Base-by-base conservation (phyloP, 1,284 basidiomycete genomes). In the Peniophora sp. region DNA sequence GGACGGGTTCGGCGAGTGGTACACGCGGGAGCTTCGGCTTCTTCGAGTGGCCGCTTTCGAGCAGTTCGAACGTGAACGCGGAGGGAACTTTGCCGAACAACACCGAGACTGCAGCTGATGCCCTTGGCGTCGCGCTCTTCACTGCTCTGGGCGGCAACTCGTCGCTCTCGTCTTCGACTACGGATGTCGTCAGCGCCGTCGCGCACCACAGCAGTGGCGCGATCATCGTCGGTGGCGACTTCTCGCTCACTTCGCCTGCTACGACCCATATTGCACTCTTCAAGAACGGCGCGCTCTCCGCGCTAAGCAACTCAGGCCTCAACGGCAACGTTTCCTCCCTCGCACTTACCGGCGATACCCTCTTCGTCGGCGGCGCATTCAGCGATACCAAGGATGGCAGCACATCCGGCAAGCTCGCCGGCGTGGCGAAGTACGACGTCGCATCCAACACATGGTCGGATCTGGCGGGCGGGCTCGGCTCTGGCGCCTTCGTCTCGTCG, bases 341-440 rank as follows among this genome's bases (percentile, higher is more conserved):
- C 24, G 70, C 77, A 5, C 61, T 85, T 11, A 65, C 76, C 45
- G 85, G 75, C 36, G 75, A 81, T 58, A 74, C 69, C 9, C 67
- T 98, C 24, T 97, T 80, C 63, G 83, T 94, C 45, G 95, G 92
- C 32, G 95, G 95, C 1, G 73, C 82, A 2, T 99, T 98, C 69
- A 79, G 75, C 1, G 81, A 85, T 56, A 90, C 90, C 0, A 69
- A 71, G 3, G 67, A 75, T 6, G 67, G 73, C 32, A 74, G 80
- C 0, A 78, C 74, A 1, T 68, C 73, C 43, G 78, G 80, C 49
- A 69, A 65, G 12, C 69, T 94, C 10, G 68, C 69, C 43, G 77
- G 86, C 52, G 66, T 98, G 38, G 92, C 87, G 0, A 62, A 80
- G 51, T 99, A 96, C 69, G 79, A 94, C 59, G 70, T 92, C 2